phyloP scores from a whole-genome alignment of 2,329 filamentous ascomycete genomes.

The Lithohypha guttulata region DNA sequence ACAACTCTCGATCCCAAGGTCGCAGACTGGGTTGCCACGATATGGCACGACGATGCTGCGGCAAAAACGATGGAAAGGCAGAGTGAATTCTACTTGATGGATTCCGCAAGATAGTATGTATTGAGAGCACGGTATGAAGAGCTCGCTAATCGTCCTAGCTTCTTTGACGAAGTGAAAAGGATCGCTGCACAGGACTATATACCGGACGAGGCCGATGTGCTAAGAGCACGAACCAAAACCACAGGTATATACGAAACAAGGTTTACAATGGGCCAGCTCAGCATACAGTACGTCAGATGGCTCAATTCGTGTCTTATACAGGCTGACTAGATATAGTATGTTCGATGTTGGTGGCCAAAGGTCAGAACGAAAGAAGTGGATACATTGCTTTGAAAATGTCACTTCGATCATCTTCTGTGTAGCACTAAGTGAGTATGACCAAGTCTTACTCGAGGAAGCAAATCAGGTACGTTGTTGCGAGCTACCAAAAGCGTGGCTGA shows the following conservation, averaged over 20 bases:
- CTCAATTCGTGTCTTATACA: constrained; percentile 5
- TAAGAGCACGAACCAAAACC: constrained; percentile 92
- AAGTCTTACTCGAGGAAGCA: constrained; percentile 90
- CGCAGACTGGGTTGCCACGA: constrained; percentile 67
- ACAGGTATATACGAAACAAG: constrained; percentile 98
- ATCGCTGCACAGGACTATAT: constrained; percentile 80
- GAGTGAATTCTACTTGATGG: constrained; percentile 98
- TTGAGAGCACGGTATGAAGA: no score
- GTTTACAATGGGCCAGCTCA: constrained; percentile 96
- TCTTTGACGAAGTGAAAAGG: constrained; percentile 84
- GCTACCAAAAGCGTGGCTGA: constrained; percentile 18
- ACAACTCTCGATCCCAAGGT: constrained; percentile 71
- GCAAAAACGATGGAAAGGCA: constrained; percentile 80
- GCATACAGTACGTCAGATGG: constrained; percentile 72
- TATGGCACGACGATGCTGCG: constrained; percentile 85
- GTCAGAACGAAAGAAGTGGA: constrained; percentile 99
- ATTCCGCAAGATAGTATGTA: constrained; percentile 91
- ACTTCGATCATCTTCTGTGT: constrained; percentile 99
- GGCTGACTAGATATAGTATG: constrained; percentile 56
- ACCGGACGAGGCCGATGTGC: constrained; percentile 85
- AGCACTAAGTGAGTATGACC: constrained; percentile 94
- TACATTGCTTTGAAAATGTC: constrained; percentile 99
- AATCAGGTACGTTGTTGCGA: constrained; percentile 62
- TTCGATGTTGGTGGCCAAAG: constrained; percentile 96
- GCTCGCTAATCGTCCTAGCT: constrained; percentile 49